phyloP scores from a whole-genome alignment of 345 rosid genomes.

The Mangifera indica region DNA sequence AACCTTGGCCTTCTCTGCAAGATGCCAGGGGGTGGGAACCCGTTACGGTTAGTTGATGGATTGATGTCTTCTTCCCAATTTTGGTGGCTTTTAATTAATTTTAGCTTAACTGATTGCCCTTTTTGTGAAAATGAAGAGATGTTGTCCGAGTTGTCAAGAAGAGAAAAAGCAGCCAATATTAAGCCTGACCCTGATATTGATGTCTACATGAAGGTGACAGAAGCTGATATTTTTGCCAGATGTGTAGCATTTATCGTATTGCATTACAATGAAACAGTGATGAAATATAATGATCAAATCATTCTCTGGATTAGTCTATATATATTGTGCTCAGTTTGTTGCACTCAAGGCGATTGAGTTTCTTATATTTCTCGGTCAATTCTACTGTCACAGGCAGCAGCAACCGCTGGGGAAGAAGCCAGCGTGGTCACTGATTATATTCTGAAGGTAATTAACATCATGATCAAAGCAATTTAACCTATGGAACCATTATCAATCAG shows the following conservation, averaged over 20 bases:
- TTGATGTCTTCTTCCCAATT: not conserved
- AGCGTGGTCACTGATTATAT: slow-evolving; percentile 53
- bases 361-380: not conserved
- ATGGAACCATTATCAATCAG: too few species aligned
- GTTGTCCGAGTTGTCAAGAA: slow-evolving; percentile 66
- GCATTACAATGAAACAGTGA: too few species aligned
- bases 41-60: slow-evolving; percentile 38
- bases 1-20: slow-evolving; percentile 76
- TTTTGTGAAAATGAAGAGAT: slow-evolving; percentile 42
- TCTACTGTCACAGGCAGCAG: slow-evolving; percentile 41
- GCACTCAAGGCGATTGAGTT: not conserved
- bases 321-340: not conserved
- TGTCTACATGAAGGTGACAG: slow-evolving; percentile 69
- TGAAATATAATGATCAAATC: too few species aligned
- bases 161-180: slow-evolving; percentile 77
- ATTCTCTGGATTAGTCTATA: not conserved
- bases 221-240: not conserved
- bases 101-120: not conserved
- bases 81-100: not conserved
- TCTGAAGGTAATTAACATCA: slow-evolving; percentile 41
- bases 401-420: slow-evolving; percentile 47
- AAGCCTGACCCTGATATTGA: slow-evolving; percentile 83
- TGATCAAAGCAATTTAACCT: too few species aligned
- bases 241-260: too few species aligned
- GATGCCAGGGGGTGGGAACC: slow-evolving; percentile 70